Evolutionary conservation across 2,329 filamentous ascomycete genomes (phyloP).

Genomic region (Apiospora pterosperma): DNA sequence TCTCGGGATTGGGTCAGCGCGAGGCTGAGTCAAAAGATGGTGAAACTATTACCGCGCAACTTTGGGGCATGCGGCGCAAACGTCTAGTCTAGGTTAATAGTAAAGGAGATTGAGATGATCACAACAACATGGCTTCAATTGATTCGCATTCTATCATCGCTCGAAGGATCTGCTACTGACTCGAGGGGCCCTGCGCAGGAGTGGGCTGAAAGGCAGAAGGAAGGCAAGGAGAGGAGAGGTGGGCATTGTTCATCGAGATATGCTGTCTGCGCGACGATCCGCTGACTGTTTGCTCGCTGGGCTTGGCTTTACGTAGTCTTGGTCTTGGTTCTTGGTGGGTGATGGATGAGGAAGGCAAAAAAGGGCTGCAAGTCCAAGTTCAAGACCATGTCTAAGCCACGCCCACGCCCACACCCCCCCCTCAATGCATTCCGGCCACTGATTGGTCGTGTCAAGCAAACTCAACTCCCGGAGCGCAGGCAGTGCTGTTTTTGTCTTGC

Average conservation of each 20-base stretch:
- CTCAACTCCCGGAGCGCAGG: neutral
- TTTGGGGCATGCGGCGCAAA: neutral
- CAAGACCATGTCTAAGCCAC: neutral
- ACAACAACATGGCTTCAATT: neutral
- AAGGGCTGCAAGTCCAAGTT: neutral
- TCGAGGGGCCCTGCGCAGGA: neutral
- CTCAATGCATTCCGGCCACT: neutral
- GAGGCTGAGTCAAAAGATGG: neutral
- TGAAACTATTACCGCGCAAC: constrained; percentile 1
- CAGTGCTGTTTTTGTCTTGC: neutral
- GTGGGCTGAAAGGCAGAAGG: neutral
- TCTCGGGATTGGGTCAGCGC: neutral
- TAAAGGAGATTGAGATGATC: neutral
- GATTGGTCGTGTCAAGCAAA: neutral
- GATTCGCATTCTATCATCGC: neutral
- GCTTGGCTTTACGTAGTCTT: too few relatives aligned
- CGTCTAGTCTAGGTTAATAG: too few relatives aligned
- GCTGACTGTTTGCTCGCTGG: neutral
- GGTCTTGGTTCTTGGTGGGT: neutral
- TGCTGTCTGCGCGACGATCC: neutral
- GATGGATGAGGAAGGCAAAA: too few relatives aligned
- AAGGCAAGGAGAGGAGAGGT: neutral
- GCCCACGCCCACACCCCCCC: too few relatives aligned
- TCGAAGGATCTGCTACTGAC: neutral
- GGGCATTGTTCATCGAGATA: neutral